Base-by-base conservation (phyloP, 2,329 filamentous ascomycete species). In the Lojkania enalia region DNA sequence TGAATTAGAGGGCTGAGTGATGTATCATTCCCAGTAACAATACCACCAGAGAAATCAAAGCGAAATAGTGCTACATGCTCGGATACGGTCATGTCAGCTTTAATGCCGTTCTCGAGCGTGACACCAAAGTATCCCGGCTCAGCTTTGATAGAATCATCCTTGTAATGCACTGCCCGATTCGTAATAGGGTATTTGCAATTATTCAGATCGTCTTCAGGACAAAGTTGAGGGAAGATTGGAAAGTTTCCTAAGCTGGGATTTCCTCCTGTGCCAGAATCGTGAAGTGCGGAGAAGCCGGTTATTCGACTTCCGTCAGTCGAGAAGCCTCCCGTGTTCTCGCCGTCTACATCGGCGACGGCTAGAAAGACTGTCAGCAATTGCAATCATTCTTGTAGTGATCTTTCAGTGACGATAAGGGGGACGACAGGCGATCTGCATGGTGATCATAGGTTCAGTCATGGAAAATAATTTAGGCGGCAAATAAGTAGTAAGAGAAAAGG, bases 231-330 rank as follows among this genome's bases (percentile, higher is more conserved):
- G 51, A 90, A 89, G 1, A 90, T 71, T 0, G 87, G 83, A 41
- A 90, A 90, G 59, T 88, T 88, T 12, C 86, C 87, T 13, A 89
- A 70, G 3, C 83, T 88, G 0, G 85, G 81, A 27, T 67, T 64
- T 6, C 67, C 67, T 20, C 68, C 68, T 14, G 67, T 70, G 5
- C 68, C 66, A 19, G 59, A 63, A 39, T 72, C 64, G 61, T 69
- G 60, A 9, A 67, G 49, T 12, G 57, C 58, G 11, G 63, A 69
- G 48, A 75, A 75, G 6, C 72, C 73, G 7, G 71, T 75, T 18
- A 75, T 65, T 30, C 69, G 71, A 38, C 63, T 68, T 6, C 62
- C 62, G 35, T 74, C 71, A 4, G 71, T 75, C 5, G 78, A 76
- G 57, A 81, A 83, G 0, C 80, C 80, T 30, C 77, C 80, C 46